Evolutionary conservation across 2,329 filamentous ascomycete genomes (phyloP).

Genomic region (Xylaria sp.): DNA sequence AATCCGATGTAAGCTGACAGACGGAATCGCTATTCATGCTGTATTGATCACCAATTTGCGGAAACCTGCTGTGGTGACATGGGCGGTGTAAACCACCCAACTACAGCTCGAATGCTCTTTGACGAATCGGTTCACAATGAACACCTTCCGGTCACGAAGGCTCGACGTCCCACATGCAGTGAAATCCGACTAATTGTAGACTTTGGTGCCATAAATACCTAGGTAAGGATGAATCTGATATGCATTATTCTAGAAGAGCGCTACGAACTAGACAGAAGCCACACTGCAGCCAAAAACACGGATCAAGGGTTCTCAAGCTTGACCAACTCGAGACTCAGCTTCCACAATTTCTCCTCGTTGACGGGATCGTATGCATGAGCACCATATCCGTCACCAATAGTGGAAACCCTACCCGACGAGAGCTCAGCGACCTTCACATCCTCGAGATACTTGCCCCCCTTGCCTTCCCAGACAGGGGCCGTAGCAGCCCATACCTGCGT

Average conservation of each 20-base stretch:
- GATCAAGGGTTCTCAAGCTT: conserved; percentile 13
- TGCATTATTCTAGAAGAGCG: background rate
- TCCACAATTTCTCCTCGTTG: conserved; percentile 22
- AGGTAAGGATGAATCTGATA: background rate
- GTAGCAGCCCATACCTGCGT: conserved; percentile 53
- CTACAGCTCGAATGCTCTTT: background rate
- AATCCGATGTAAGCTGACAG: background rate
- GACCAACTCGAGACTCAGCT: conserved; percentile 10
- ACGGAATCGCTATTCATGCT: background rate
- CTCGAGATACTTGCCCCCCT: conserved; percentile 53
- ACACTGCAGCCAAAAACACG: background rate
- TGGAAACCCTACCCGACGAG: background rate
- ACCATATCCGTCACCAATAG: conserved; percentile 3
- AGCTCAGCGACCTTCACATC: conserved; percentile 46
- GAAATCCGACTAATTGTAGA: background rate
- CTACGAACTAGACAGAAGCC: background rate
- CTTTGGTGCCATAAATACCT: background rate
- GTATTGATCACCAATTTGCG: background rate
- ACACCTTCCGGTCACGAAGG: background rate
- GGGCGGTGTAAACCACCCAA: background rate
- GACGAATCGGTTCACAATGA: background rate
- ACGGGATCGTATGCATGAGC: conserved; percentile 12
- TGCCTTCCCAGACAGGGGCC: conserved; percentile 49
- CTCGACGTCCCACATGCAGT: background rate
- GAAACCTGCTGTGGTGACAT: background rate